Conservation (phyloP, 352 stramenopile species). For the Phytopythium vexans region DNA sequence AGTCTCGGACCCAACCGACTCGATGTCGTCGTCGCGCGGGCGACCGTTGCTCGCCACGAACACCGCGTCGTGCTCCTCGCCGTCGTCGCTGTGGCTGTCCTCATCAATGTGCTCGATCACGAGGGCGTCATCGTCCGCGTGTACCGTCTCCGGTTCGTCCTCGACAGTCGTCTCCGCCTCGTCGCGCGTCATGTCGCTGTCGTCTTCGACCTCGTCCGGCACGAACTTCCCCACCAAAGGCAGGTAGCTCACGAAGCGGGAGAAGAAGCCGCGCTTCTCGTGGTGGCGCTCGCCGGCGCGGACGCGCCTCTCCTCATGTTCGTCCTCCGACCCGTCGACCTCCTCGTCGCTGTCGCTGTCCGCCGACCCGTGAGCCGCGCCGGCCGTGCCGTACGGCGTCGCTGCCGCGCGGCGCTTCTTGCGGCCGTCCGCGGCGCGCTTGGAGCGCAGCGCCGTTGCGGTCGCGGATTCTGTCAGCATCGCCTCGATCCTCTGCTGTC, state of each 20-base stretch:
- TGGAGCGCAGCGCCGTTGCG: constrained; percentile 14
- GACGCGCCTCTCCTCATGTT: constrained; percentile 1
- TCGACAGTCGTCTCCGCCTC: constrained; percentile 15
- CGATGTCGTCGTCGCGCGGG: constrained; percentile 3
- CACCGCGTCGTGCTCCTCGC: constrained; percentile 1
- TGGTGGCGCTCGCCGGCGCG: constrained; percentile 1
- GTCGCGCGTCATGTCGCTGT: constrained; percentile 9
- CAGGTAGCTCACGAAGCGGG: constrained; percentile 62
- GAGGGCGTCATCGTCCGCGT: constrained; percentile 15
- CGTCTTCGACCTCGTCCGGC: constrained; percentile 28
- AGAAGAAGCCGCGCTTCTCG: constrained; percentile 33
- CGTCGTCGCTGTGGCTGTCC: background rate
- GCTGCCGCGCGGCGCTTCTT: constrained; percentile 34
- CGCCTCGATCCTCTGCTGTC: no score
- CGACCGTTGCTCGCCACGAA: constrained; percentile 6
- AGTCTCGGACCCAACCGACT: background rate
- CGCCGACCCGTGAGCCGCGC: constrained; percentile 10
- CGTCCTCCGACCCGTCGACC: constrained; percentile 2
- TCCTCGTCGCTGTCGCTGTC: constrained; percentile 15
- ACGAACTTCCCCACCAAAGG: constrained; percentile 58
- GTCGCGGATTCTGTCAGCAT: constrained; percentile 26
- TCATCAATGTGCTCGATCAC: constrained; percentile 1
- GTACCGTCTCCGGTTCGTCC: constrained; percentile 13
- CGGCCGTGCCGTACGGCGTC: constrained; percentile 31
- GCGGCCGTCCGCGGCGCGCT: constrained; percentile 11